A percentile compares a stretch with the other conserved stretches of the same genome.
These are phyloP conservation scores for Krasilnikovozyma curviuscula DNA, from an alignment of 768 basidiomycete species.

Conservation along the genomic window DNA sequence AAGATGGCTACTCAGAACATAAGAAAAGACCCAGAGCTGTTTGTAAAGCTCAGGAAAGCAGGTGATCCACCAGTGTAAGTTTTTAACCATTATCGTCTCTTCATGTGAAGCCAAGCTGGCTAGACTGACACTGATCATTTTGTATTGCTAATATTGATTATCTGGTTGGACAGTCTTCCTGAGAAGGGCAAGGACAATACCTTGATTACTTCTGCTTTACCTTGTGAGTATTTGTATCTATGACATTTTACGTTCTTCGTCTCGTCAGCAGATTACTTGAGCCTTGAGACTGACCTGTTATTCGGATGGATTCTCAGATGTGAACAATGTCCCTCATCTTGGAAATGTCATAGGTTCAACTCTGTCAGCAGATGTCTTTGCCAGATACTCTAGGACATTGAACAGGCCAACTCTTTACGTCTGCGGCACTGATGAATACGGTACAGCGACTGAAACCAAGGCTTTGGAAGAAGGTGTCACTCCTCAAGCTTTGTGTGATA, in stretches of 20 bases:
- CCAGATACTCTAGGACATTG: slow-evolving; percentile 56
- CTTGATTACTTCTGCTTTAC: slow-evolving; percentile 83
- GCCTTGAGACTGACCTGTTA: not conserved
- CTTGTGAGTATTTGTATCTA: slow-evolving; percentile 25
- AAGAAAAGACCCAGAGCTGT: too few relatives aligned
- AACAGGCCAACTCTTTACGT: slow-evolving; percentile 83
- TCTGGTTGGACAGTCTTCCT: slow-evolving; percentile 41
- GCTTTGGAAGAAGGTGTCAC: slow-evolving; percentile 26
- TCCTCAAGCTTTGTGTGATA: slow-evolving; percentile 48
- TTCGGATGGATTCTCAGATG: slow-evolving; percentile 15
- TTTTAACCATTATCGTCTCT: too few relatives aligned
- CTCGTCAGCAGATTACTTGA: not conserved
- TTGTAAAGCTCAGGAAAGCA: too few relatives aligned
- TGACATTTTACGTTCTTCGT: slow-evolving; percentile 28
- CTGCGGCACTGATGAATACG: slow-evolving; percentile 97
- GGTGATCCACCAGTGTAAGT: too few relatives aligned
- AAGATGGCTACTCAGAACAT: too few relatives aligned
- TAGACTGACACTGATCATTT: slow-evolving; percentile 4
- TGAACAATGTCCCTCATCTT: slow-evolving; percentile 88
- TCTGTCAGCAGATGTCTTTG: slow-evolving; percentile 84
- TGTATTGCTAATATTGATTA: not conserved
- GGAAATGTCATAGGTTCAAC: slow-evolving; percentile 91
- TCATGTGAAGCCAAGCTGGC: not conserved
- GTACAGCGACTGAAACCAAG: slow-evolving; percentile 97
- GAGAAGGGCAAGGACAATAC: slow-evolving; percentile 71